Evolutionary conservation across 1,284 basidiomycete species (phyloP), one percentile per base, ranked within the genome.

Genomic region (Puccinia triticina): DNA sequence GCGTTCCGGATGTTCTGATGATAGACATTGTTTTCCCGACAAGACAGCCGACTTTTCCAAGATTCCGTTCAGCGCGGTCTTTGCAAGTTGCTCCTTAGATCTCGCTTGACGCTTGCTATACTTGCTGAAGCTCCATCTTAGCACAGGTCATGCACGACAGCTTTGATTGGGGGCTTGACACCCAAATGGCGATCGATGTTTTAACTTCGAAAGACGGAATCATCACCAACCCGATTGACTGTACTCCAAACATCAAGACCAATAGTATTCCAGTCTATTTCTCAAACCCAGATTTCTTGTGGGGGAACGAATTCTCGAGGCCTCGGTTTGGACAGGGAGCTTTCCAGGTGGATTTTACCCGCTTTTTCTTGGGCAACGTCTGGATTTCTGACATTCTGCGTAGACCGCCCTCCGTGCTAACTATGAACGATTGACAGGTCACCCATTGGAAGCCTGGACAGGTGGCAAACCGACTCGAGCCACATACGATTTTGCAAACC

Each of bases 261-360:
- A 29, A 59, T 59, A 23, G 29, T 29, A 72, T 80, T 37, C 77
- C 77, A 11, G 46, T 80, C 16, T 80, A 80, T 32, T 80, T 80
- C 34, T 80, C 77, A 43, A 80, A 80, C 57, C 77, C 77, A 14
- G 77, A 80, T 61, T 57, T 80, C 16, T 32, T 80, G 21, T 80
- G 77, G 77, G 53, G 66, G 16, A 80, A 80, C 46, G 77, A 80
- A 55, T 80, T 71, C 67, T 59, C 67, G 0, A n/a, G 77, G 11
- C 77, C 77, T 71, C 77, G 77, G 26, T 72, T 80, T 46, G 77
- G 77, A 26, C 77, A 80, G 72, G 77, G 77, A 29, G 77, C 77
- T 37, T 72, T 80, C 72, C 77, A 80, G 67, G 77, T 80, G 12
- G 26, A 2, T 57, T 57, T 55, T 72, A 26, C n/a, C 50, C 11